Evolutionary conservation across 805 yeast genomes (phyloP), one percentile per base, ranked within the genome.

Genomic region (Deakozyma indianensis): DNA sequence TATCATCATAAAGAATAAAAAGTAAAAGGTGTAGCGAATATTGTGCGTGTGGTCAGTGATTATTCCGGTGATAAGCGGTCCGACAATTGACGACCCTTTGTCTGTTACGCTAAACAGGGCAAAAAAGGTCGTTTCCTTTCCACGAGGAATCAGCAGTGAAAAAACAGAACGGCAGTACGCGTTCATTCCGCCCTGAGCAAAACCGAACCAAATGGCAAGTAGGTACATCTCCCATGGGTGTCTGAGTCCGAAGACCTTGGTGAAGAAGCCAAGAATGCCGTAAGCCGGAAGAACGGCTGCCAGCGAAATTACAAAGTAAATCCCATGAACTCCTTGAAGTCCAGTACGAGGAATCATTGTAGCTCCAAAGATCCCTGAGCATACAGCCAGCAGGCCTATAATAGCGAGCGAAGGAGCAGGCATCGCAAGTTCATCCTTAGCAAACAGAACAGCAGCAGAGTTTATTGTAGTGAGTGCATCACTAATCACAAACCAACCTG

Each of bases 401-500:
- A 72, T 56, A 1, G 83, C 83, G 35, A 83, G 63, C 35, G 75
- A 72, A 23, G 83, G 68, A 1, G 88, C 78, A 2, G 74, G 63
- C 92, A 83, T 83, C 35, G 70, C 66, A 22, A 83, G 61, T 49
- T 82, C 81, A 0, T 83, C 74, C 44, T 78, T 77, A 2, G 92
- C 84, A 63, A 83, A 83, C 32, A 83, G 57, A 24, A 83, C 76
- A 0, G 92, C 90, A 0, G 92, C 79, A 0, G 87, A 78, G 57
- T 82, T 83, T 46, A 83, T 82, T 0, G 92, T 83, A 1, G 88
- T 80, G 9, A 80, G 64, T 0, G 86, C 78, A 56, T 83, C 94
- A 20, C 84, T 75, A 2, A 83, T 66, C 41, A 83, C 70, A 52
- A 83, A 83, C 94, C 94, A 83, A 1, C 84, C 87, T 0, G 74